These are phyloP conservation scores for Mortierella antarctica DNA, from an alignment of 192 early-diverging fungal species.

Conservation along the genomic window DNA sequence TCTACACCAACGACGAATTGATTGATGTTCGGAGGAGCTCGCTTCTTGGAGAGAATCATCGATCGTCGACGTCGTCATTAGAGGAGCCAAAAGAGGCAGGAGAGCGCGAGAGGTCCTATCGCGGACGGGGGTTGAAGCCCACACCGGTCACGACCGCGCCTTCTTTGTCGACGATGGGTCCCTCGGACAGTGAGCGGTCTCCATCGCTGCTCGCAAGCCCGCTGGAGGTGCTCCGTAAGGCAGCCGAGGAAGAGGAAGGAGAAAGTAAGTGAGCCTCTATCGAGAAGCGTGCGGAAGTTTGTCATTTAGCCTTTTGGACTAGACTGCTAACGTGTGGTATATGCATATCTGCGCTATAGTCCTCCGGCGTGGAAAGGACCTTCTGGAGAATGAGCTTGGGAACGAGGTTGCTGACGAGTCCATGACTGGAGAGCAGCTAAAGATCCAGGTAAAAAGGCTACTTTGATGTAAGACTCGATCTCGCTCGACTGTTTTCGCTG, in stretches of 20 bases:
- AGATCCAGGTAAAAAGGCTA: conserved; percentile 9
- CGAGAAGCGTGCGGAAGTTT: not conserved
- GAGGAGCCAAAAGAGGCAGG: not conserved
- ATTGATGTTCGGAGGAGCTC: conserved; percentile 35
- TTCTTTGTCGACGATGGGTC: not conserved
- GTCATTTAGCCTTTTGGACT: not conserved
- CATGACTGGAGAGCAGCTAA: conserved; percentile 26
- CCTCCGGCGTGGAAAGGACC: conserved; percentile 39
- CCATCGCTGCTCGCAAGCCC: conserved; percentile 36
- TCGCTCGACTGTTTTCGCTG: too few species aligned
- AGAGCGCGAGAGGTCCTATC: not conserved
- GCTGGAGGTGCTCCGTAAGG: conserved; percentile 42
- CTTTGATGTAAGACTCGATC: not conserved
- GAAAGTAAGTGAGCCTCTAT: conserved; percentile 15
- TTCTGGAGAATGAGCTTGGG: conserved; percentile 36
- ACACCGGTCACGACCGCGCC: conserved; percentile 5
- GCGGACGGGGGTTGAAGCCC: conserved; percentile 25
- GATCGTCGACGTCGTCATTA: not conserved
- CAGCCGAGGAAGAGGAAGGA: conserved; percentile 45
- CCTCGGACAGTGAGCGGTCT: conserved; percentile 19
- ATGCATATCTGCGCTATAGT: conserved; percentile 4
- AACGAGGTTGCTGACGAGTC: conserved; percentile 9
- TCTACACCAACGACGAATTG: conserved; percentile 39
- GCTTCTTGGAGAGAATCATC: conserved; percentile 13
- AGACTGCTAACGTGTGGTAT: not conserved